These are phyloP conservation scores for Puccinellia tenuiflora DNA, from an alignment of 176 grass and related monocot genomes.

Conservation along the genomic window DNA sequence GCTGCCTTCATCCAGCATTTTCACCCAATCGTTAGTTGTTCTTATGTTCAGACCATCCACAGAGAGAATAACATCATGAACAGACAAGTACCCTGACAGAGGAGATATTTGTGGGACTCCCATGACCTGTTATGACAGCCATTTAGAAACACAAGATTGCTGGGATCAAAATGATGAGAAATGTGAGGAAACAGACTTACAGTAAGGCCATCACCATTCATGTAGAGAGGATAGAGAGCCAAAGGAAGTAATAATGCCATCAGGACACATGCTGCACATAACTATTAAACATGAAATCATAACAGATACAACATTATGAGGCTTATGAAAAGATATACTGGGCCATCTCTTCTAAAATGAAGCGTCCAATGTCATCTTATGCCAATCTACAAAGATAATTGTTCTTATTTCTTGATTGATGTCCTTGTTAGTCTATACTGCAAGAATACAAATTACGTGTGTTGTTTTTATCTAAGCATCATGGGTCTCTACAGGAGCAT, in stretches of 20 bases:
- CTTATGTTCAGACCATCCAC: conserved; percentile 70
- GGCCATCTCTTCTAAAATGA: neutral
- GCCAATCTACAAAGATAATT: conserved; percentile 2
- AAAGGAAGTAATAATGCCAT: conserved; percentile 58
- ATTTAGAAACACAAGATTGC: conserved; percentile 17
- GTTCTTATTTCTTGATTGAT: conserved; percentile 12
- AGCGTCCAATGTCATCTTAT: neutral
- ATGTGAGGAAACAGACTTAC: conserved; percentile 46
- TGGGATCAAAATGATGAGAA: conserved; percentile 19
- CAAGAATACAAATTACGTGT: neutral
- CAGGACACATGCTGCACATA: conserved; percentile 72
- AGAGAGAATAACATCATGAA: conserved; percentile 70
- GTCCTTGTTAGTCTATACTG: neutral
- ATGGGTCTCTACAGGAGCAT: conserved; percentile 1
- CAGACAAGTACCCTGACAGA: conserved; percentile 58
- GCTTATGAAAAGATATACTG: neutral
- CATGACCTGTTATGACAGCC: conserved; percentile 53
- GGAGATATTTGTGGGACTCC: conserved; percentile 53
- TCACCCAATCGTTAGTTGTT: conserved; percentile 60
- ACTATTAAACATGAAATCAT: conserved; percentile 52
- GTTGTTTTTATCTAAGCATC: neutral
- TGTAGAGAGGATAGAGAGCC: conserved; percentile 61
- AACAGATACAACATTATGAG: conserved; percentile 18
- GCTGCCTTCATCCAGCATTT: conserved; percentile 42
- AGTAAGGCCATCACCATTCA: conserved; percentile 63